phyloP scores from a whole-genome alignment of 108 stramenopile genomes.

The Discostella pseudostelligera region DNA sequence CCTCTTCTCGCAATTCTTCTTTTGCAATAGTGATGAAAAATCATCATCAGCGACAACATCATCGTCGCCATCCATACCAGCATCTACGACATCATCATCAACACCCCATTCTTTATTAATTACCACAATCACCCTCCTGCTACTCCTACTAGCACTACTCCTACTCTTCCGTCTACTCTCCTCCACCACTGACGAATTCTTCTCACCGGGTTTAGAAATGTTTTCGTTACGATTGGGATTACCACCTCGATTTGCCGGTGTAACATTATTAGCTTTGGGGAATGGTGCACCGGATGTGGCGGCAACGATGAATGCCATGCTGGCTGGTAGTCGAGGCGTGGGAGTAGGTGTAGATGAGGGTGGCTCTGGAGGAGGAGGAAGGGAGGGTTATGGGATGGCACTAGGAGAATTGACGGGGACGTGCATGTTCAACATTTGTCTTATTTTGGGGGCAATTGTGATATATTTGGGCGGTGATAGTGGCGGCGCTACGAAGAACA shows the following conservation, averaged over 20 bases:
- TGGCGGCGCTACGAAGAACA: conserved; percentile 6
- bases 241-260: conserved; percentile 95
- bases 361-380: conserved; percentile 62
- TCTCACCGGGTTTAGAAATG: conserved; percentile 90
- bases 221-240: conserved; percentile 84
- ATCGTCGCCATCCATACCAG: no score
- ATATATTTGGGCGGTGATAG: conserved; percentile 40
- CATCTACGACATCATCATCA: background rate
- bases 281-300: conserved; percentile 98
- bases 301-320: conserved; percentile 87
- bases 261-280: conserved; percentile 96
- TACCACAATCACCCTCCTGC: conserved; percentile 5
- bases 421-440: conserved; percentile 86
- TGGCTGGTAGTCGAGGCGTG: conserved; percentile 8
- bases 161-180: conserved; percentile 87
- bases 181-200: conserved; percentile 96
- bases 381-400: conserved; percentile 81
- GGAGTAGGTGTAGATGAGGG: conserved; percentile 68
- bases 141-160: conserved; percentile 26
- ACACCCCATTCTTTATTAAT: background rate
- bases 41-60: conserved; percentile 4
- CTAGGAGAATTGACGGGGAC: conserved; percentile 95
- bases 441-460: conserved; percentile 80
- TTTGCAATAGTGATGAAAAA: conserved; percentile 5
- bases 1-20: conserved; percentile 38